Evolutionary conservation across 495 filamentous ascomycete genomes (phyloP).

Genomic region (Penicillium goetzii): DNA sequence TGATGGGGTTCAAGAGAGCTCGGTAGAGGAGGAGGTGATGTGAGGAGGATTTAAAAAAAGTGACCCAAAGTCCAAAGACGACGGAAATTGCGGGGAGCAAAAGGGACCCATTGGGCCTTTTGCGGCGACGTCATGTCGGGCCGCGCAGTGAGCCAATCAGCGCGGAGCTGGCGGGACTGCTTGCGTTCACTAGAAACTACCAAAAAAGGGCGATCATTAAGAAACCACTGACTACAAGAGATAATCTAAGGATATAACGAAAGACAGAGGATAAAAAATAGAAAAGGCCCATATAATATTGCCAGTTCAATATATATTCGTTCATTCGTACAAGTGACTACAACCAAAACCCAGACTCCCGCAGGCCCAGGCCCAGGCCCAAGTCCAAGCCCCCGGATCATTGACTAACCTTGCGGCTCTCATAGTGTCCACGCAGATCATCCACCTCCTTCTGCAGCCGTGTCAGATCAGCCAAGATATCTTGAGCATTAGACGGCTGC

Average conservation of each 20-base stretch:
- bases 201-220: background rate
- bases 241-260: background rate
- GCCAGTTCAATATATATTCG: background rate
- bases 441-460: slow-evolving; percentile 74
- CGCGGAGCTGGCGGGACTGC: background rate
- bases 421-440: slow-evolving; percentile 63
- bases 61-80: slow-evolving; percentile 1
- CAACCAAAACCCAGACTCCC: background rate
- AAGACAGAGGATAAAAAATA: background rate
- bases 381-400: slow-evolving; percentile 7
- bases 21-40: background rate
- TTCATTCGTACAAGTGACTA: slow-evolving; percentile 25
- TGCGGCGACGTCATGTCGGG: slow-evolving; percentile 22
- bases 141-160: slow-evolving; percentile 9
- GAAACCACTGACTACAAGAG: background rate
- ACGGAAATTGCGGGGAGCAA: slow-evolving; percentile 23
- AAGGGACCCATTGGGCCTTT: background rate
- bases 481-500: slow-evolving; percentile 46
- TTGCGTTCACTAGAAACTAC: background rate
- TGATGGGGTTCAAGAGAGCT: background rate
- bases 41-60: background rate
- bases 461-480: slow-evolving; percentile 69
- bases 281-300: background rate
- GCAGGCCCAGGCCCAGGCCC: background rate
- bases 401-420: slow-evolving; percentile 36